A percentile compares a stretch with the other conserved stretches of the same genome.
Evolutionary conservation across 1,284 basidiomycete genomes (phyloP).

Genomic region (Heterobasidion occidentale): DNA sequence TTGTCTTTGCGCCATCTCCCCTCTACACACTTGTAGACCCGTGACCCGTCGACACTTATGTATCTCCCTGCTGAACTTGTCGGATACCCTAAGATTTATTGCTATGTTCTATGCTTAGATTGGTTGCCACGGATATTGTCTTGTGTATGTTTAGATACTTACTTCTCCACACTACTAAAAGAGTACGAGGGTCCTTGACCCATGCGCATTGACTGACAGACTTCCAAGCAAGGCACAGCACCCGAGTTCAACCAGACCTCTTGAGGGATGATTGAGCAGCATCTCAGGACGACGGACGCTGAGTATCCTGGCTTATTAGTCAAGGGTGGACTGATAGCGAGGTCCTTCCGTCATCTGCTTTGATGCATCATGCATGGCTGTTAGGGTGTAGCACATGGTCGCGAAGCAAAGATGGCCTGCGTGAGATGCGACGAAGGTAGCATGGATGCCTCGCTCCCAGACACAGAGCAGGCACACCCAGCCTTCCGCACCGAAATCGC

Average conservation of each 20-base stretch:
- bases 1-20: not conserved
- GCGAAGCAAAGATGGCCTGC: conserved; percentile 9
- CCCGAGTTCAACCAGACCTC: not conserved
- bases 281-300: not conserved
- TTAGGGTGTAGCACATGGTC: conserved; percentile 14
- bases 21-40: not conserved
- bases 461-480: not conserved
- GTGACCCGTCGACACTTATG: not conserved
- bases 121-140: not conserved
- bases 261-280: not conserved
- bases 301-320: too few species aligned
- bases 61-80: not conserved
- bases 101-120: not conserved
- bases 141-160: not conserved
- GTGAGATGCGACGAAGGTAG: not conserved
- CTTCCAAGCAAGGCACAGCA: not conserved
- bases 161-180: not conserved
- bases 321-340: too few species aligned
- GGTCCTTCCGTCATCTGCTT: conserved; percentile 4
- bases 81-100: conserved; percentile 2
- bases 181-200: too few species aligned
- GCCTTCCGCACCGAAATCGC: not conserved
- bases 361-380: not conserved
- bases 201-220: not conserved
- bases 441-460: not conserved